phyloP scores from a whole-genome alignment of 176 grass and related monocot genomes.

The Calamus simplicifolius region DNA sequence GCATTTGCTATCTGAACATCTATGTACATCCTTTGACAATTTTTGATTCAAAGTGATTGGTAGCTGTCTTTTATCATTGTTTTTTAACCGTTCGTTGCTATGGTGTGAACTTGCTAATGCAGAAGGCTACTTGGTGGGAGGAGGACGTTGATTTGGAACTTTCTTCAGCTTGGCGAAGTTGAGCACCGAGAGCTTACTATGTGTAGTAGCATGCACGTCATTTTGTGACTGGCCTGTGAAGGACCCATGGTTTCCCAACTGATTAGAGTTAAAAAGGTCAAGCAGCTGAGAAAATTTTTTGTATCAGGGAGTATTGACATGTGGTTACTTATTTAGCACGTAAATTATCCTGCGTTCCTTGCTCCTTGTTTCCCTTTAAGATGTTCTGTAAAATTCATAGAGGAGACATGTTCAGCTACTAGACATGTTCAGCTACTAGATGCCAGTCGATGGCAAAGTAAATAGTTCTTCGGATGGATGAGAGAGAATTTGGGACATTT shows the following conservation, averaged over 20 bases:
- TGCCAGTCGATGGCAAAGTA: too few species aligned
- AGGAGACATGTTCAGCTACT: too few species aligned
- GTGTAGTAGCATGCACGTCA: too few species aligned
- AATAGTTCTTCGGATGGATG: too few species aligned
- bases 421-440: too few species aligned
- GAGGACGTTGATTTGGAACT: constrained; percentile 74
- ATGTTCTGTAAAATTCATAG: not conserved
- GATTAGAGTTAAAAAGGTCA: not conserved
- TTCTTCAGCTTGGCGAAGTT: constrained; percentile 75
- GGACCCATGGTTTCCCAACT: not conserved
- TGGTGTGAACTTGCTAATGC: constrained; percentile 7
- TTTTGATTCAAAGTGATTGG: too few species aligned
- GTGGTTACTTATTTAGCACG: not conserved
- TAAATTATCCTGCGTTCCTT: not conserved
- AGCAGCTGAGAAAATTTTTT: not conserved
- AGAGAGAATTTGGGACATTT: too few species aligned
- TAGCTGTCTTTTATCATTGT: not conserved
- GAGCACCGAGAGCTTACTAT: constrained; percentile 1
- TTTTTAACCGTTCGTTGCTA: constrained; percentile 1
- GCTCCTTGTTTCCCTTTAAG: not conserved
- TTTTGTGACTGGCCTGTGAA: not conserved
- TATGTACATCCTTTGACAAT: too few species aligned
- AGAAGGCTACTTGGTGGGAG: constrained; percentile 99
- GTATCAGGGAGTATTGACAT: not conserved
- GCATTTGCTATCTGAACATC: too few species aligned